phyloP scores from a whole-genome alignment of 2,329 filamentous ascomycete genomes.

The Penicillium sp. region DNA sequence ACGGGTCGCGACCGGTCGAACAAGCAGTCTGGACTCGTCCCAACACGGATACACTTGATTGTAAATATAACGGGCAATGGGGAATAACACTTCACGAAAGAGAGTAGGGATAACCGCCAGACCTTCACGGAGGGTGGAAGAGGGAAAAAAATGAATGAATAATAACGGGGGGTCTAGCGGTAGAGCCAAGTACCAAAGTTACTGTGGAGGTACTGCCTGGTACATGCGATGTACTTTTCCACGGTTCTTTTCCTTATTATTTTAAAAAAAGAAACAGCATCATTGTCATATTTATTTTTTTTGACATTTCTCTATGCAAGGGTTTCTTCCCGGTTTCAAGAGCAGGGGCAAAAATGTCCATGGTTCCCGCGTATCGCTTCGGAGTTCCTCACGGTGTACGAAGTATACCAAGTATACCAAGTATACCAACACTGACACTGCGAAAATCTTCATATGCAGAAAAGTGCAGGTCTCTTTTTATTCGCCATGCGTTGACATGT shows the following conservation, averaged over 20 bases:
- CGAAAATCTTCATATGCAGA: not conserved
- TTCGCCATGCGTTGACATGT: constrained; percentile 8
- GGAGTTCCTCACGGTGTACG: too few relatives aligned
- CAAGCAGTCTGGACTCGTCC: constrained; percentile 25
- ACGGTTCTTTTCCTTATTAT: not conserved
- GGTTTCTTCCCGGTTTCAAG: not conserved
- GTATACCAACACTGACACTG: not conserved
- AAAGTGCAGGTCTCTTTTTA: not conserved
- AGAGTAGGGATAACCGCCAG: constrained; percentile 5
- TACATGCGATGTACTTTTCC: constrained; percentile 13
- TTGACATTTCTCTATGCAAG: constrained; percentile 10
- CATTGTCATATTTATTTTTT: not conserved
- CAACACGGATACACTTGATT: constrained; percentile 3
- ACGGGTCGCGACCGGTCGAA: constrained; percentile 44
- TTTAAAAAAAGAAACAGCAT: not conserved
- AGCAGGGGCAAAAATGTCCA: constrained; percentile 1
- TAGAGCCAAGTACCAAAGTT: constrained; percentile 27
- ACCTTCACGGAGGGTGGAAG: constrained; percentile 9
- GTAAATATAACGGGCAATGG: constrained; percentile 6
- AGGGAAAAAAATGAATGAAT: constrained; percentile 12
- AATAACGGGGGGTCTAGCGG: constrained; percentile 18
- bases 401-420: too few relatives aligned
- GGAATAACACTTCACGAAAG: constrained; percentile 6
- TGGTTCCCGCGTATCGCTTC: too few relatives aligned
- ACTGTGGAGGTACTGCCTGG: constrained; percentile 18